Percentiles rank a stretch among this genome's conserved stretches.
phyloP scores from a whole-genome alignment of 306 rosid genomes.

The Vicia sativa region DNA sequence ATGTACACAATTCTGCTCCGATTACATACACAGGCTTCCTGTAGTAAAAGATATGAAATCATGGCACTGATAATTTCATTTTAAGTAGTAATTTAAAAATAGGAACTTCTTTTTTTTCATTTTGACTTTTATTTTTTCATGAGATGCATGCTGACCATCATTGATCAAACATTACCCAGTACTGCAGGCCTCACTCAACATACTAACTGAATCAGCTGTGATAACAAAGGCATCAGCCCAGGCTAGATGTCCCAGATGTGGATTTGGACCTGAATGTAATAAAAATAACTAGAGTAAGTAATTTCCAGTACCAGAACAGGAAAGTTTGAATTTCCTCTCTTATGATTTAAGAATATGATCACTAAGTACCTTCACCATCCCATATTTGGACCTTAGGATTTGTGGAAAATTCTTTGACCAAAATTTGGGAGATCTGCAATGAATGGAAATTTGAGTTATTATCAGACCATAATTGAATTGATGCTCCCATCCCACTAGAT shows the following conservation, averaged over 20 bases:
- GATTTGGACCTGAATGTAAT: constrained; percentile 63
- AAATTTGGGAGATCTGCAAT: constrained; percentile 61
- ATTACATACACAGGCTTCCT: constrained; percentile 90
- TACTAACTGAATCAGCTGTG: constrained; percentile 91
- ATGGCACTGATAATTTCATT: constrained; percentile 31
- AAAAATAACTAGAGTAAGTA: neutral
- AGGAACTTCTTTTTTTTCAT: neutral
- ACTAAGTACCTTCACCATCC: constrained; percentile 79
- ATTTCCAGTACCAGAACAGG: constrained; percentile 3
- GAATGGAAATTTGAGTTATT: constrained; percentile 23
- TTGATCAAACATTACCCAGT: constrained; percentile 72
- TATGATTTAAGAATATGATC: constrained; percentile 32
- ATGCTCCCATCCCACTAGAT: constrained; percentile 13
- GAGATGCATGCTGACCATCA: constrained; percentile 33
- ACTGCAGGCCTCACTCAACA: constrained; percentile 96
- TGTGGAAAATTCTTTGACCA: constrained; percentile 60
- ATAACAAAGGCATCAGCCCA: constrained; percentile 91
- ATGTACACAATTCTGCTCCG: constrained; percentile 76
- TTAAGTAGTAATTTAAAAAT: constrained; percentile 30
- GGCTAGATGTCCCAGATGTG: constrained; percentile 84
- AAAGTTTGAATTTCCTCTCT: constrained; percentile 15
- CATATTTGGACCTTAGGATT: constrained; percentile 83
- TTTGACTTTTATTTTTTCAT: neutral
- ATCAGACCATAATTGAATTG: constrained; percentile 16
- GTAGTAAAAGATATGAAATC: constrained; percentile 32